These are phyloP conservation scores for Glycine latifolia DNA, from an alignment of 306 rosid species.

Conservation along the genomic window DNA sequence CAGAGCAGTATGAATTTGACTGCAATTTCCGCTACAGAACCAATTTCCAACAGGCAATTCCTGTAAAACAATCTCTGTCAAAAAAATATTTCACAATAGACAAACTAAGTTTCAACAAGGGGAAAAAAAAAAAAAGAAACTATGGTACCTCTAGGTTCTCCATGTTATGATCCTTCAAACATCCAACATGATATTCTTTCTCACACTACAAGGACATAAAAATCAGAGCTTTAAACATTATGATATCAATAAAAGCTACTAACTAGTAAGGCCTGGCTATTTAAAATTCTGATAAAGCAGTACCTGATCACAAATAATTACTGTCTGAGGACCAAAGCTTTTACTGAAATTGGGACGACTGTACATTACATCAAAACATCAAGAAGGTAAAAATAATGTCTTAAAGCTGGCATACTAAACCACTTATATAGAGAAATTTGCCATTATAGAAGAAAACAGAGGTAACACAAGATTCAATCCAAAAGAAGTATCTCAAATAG, in stretches of 20 bases:
- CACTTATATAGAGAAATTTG: not conserved
- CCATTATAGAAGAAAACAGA: not conserved
- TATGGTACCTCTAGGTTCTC: slow-evolving; percentile 70
- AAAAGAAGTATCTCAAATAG: not conserved
- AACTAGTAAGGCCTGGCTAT: not conserved
- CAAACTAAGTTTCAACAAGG: slow-evolving; percentile 4
- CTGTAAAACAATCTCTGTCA: slow-evolving; percentile 52
- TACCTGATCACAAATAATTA: slow-evolving; percentile 98
- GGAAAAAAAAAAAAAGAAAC: not conserved
- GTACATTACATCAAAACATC: slow-evolving; percentile 44
- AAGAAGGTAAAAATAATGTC: slow-evolving; percentile 2
- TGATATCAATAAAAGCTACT: slow-evolving; percentile 3
- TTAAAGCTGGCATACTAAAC: not conserved
- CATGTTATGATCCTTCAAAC: slow-evolving; percentile 83
- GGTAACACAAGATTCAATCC: not conserved
- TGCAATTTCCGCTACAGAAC: slow-evolving; percentile 80
- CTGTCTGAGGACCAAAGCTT: slow-evolving; percentile 82
- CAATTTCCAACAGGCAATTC: slow-evolving; percentile 91
- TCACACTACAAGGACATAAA: slow-evolving; percentile 71
- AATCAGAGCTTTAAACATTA: slow-evolving; percentile 1
- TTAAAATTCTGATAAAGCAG: slow-evolving; percentile 15
- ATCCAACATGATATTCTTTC: slow-evolving; percentile 93
- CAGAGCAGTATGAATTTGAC: slow-evolving; percentile 61
- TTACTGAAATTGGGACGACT: slow-evolving; percentile 79
- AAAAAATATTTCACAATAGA: slow-evolving; percentile 15